These are phyloP conservation scores for Lepidium aucheri DNA, from an alignment of 345 rosid species.

Conservation along the genomic window DNA sequence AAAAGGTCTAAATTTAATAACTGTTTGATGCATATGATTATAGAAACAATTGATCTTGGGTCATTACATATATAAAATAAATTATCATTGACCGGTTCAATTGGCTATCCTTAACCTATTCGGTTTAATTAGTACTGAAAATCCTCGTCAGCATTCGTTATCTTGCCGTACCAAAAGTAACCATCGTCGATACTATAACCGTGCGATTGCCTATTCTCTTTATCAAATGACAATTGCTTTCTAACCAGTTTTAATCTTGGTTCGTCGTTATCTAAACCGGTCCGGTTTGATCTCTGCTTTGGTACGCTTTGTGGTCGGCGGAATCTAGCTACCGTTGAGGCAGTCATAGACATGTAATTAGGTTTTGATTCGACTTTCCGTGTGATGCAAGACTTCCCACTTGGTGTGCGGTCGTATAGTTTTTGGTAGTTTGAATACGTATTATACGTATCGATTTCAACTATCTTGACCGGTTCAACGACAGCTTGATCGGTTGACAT, in stretches of 20 bases:
- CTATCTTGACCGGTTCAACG: constrained; percentile 59
- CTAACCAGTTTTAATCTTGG: neutral
- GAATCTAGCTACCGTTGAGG: constrained; percentile 48
- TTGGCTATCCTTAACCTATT: neutral
- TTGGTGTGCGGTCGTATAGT: constrained; percentile 14
- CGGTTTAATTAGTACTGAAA: neutral
- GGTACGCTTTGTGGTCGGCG: constrained; percentile 63
- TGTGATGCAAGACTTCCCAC: neutral
- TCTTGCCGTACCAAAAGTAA: neutral
- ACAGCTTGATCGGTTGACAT: constrained; percentile 43
- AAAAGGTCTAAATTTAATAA: constrained; percentile 3
- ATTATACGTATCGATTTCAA: constrained; percentile 52
- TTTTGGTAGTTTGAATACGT: constrained; percentile 22
- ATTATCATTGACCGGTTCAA: neutral
- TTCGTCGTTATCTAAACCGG: neutral
- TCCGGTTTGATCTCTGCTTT: constrained; percentile 36
- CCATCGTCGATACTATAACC: neutral
- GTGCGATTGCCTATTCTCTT: neutral
- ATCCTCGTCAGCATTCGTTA: neutral
- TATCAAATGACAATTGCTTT: constrained; percentile 19
- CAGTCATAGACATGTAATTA: constrained; percentile 78
- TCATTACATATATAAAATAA: neutral
- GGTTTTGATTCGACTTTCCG: constrained; percentile 30
- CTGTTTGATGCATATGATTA: neutral
- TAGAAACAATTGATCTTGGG: neutral